Evolutionary conservation across 805 yeast species (phyloP), one percentile per base, ranked within the genome.

Genomic region (Wickerhamiella cacticola): DNA sequence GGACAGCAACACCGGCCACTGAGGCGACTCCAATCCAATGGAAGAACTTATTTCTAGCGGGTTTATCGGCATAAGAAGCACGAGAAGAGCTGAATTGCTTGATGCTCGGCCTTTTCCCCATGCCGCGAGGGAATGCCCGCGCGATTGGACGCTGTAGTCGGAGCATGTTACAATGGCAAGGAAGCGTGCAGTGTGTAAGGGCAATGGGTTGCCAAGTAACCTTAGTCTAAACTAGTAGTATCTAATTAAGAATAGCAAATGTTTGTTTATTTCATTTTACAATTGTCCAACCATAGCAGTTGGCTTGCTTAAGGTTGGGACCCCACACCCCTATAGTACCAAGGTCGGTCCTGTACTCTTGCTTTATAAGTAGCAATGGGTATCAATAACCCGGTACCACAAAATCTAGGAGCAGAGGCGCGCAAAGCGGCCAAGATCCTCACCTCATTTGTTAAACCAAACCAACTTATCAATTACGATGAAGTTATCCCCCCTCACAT

Each of bases 361-460:
- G n/a, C n/a, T n/a, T n/a, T n/a, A n/a, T n/a, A n/a, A 19, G 21
- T 19, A 35, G 38, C 38, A 35, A 35, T 80, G 86, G 87, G 85
- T 52, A 71, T 89, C 62, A 92, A 88, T 68, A 89, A 89, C 74
- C 98, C 98, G 21, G 75, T 92, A 53, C 98, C 98, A 51, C 74
- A 94, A 66, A 81, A 89, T 60, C 73, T 89, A 60, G 80, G 78
- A 60, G 78, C 81, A 63, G 98, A 89, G 68, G 76, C 87, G 48
- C 81, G 89, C 60, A 89, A 89, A 69, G 97, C 96, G 10, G 96
- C 97, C 21, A 85, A 86, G 60, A 77, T 89, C 49, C 76, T 89
- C 46, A 74, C 95, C 2, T 81, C 94, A 23, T 92, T 89, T 60
- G 74, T 92, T 59, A 89, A 89, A 66, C 97, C 98, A 7, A 89